Percentiles rank a stretch among this genome's conserved stretches.
These are phyloP conservation scores for Extremus antarcticus DNA, from an alignment of 495 filamentous ascomycete genomes.

Conservation along the genomic window DNA sequence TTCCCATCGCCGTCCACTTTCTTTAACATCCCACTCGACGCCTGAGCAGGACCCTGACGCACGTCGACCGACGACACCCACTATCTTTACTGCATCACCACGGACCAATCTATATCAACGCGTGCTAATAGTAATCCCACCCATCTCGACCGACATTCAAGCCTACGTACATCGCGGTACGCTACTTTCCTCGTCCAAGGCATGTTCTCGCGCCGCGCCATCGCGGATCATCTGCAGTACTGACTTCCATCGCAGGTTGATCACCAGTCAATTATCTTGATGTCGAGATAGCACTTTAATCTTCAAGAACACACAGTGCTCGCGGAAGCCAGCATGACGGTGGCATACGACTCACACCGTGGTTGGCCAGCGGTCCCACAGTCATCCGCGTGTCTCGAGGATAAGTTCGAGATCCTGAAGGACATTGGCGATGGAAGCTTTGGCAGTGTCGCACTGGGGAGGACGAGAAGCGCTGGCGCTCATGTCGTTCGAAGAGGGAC, in stretches of 20 bases:
- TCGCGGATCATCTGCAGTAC: not conserved
- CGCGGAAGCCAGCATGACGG: conserved; percentile 21
- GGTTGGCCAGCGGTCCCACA: conserved; percentile 23
- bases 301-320: not conserved
- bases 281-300: conserved; percentile 9
- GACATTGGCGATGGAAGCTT: conserved; percentile 99
- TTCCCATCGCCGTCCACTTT: conserved; percentile 8
- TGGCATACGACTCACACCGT: conserved; percentile 28
- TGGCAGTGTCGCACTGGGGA: conserved; percentile 84
- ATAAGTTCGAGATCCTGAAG: conserved; percentile 92
- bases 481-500: conserved; percentile 83
- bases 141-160: conserved; percentile 2
- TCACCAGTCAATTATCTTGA: too few relatives aligned
- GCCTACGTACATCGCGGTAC: not conserved
- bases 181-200: not conserved
- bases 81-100: conserved; percentile 5
- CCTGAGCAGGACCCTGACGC: conserved; percentile 18
- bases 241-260: not conserved
- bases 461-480: conserved; percentile 80
- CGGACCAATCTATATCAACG: not conserved
- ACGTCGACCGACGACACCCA: not conserved
- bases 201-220: not conserved
- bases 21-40: conserved; percentile 19
- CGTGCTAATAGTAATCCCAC: conserved; percentile 16
- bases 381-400: conserved; percentile 33